These are phyloP conservation scores for Blastobotrys attinorum DNA, from an alignment of 805 yeast species.

Conservation along the genomic window DNA sequence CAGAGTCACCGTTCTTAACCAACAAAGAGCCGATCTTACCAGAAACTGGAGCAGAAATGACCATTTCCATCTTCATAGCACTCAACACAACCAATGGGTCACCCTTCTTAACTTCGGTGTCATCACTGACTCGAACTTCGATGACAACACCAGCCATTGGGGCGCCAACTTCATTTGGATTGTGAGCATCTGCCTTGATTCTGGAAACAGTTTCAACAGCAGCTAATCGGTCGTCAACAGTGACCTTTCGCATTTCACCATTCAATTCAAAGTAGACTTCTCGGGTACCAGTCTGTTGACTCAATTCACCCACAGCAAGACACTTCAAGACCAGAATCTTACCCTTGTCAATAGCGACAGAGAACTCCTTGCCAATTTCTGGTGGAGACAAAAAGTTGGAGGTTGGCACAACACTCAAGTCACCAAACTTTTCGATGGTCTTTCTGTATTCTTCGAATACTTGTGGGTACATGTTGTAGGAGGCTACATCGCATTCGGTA, in stretches of 20 bases:
- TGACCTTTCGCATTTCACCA: conserved; percentile 96
- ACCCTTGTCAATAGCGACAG: conserved; percentile 89
- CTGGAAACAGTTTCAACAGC: conserved; percentile 79
- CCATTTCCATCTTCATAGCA: conserved; percentile 99
- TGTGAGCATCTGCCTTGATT: conserved; percentile 82
- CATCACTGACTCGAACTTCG: conserved; percentile 85
- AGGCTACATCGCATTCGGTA: conserved; percentile 84
- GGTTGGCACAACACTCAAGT: conserved; percentile 90
- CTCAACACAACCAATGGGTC: conserved; percentile 88
- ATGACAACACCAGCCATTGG: conserved; percentile 99
- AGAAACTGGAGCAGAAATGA: conserved; percentile 80
- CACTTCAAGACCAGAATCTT: conserved; percentile 84
- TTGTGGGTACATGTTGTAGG: conserved; percentile 96
- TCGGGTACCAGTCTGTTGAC: conserved; percentile 77
- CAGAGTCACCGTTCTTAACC: conserved; percentile 87
- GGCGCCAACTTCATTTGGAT: conserved; percentile 91
- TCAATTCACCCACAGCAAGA: conserved; percentile 87
- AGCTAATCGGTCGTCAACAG: conserved; percentile 81
- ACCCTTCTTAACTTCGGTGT: conserved; percentile 89
- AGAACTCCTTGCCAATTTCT: conserved; percentile 78
- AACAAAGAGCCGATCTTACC: conserved; percentile 75
- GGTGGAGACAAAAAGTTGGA: conserved; percentile 83
- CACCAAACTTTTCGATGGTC: conserved; percentile 73
- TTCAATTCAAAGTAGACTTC: conserved; percentile 97
- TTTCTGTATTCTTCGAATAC: conserved; percentile 85